These are phyloP conservation scores for Podila epicladia DNA, from an alignment of 192 early-diverging fungal genomes.

Conservation along the genomic window DNA sequence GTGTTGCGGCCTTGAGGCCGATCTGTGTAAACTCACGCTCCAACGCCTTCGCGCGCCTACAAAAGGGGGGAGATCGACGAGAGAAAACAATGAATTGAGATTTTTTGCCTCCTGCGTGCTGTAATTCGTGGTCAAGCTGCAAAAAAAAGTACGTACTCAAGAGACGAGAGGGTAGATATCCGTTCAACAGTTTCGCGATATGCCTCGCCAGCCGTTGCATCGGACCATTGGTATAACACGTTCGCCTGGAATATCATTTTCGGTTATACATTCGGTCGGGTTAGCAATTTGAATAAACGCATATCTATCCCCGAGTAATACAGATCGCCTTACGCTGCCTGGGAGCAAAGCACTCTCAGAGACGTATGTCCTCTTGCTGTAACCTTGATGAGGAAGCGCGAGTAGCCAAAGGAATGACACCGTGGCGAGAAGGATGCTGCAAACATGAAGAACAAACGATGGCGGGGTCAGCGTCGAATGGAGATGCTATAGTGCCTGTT, in stretches of 20 bases:
- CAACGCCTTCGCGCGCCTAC: slow-evolving; percentile 61
- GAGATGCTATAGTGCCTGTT: background rate
- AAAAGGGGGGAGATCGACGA: background rate
- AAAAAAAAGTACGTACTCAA: slow-evolving; percentile 38
- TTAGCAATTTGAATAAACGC: too few species aligned
- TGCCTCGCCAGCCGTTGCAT: slow-evolving; percentile 53
- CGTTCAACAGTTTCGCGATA: slow-evolving; percentile 52
- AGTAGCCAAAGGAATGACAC: slow-evolving; percentile 72
- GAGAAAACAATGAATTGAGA: background rate
- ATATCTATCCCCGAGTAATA: too few species aligned
- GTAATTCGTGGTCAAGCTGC: background rate
- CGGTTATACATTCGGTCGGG: too few species aligned
- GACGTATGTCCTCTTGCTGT: slow-evolving; percentile 73
- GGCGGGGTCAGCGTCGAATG: background rate
- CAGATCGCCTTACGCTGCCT: slow-evolving; percentile 59
- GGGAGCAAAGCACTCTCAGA: slow-evolving; percentile 85
- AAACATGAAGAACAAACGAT: background rate
- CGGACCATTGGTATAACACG: slow-evolving; percentile 56
- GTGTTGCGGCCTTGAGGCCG: slow-evolving; percentile 63
- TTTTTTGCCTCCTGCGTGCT: background rate
- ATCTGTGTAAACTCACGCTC: slow-evolving; percentile 55
- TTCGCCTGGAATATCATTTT: slow-evolving; percentile 57
- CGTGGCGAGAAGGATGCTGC: slow-evolving; percentile 64
- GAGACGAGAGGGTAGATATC: slow-evolving; percentile 38
- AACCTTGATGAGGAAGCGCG: slow-evolving; percentile 67